Percentiles rank a stretch among this genome's conserved stretches.
Evolutionary conservation across 805 yeast genomes (phyloP).

Genomic region (Candida sakaeoensis): DNA sequence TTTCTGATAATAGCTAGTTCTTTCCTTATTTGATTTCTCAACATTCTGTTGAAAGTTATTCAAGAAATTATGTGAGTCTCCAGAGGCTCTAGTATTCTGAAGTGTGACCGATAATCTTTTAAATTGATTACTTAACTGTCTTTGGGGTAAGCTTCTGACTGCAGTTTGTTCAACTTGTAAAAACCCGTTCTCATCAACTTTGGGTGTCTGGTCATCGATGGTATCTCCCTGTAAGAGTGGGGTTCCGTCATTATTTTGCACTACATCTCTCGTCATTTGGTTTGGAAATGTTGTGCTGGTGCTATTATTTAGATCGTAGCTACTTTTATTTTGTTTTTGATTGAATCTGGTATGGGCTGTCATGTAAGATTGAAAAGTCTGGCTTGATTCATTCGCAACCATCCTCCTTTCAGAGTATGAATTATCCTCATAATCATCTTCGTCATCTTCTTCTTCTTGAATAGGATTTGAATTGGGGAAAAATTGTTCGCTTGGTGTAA

Average conservation of each 20-base stretch:
- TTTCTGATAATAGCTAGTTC: constrained; percentile 22
- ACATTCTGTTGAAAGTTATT: constrained; percentile 36
- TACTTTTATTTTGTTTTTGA: constrained; percentile 13
- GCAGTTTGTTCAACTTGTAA: constrained; percentile 5
- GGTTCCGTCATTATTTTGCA: constrained; percentile 31
- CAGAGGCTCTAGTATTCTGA: constrained; percentile 30
- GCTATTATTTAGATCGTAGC: neutral
- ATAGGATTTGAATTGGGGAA: constrained; percentile 14
- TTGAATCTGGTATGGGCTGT: constrained; percentile 18
- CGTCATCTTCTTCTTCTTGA: constrained; percentile 15
- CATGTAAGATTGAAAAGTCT: constrained; percentile 23
- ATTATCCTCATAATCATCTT: neutral
- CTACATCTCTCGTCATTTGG: too few species aligned
- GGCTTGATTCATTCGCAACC: constrained; percentile 16
- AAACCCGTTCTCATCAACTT: constrained; percentile 13
- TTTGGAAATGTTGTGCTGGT: too few species aligned
- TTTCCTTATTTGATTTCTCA: constrained; percentile 18
- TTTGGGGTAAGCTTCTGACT: constrained; percentile 23
- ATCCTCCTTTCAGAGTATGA: constrained; percentile 5
- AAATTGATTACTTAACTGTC: constrained; percentile 32
- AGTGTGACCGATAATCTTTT: constrained; percentile 35
- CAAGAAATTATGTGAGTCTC: constrained; percentile 39
- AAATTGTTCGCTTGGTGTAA: constrained; percentile 6
- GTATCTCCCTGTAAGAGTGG: constrained; percentile 17
- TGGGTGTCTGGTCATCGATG: constrained; percentile 28